phyloP scores from a whole-genome alignment of 177 flowering plant genomes.

The Vitis hybrid region DNA sequence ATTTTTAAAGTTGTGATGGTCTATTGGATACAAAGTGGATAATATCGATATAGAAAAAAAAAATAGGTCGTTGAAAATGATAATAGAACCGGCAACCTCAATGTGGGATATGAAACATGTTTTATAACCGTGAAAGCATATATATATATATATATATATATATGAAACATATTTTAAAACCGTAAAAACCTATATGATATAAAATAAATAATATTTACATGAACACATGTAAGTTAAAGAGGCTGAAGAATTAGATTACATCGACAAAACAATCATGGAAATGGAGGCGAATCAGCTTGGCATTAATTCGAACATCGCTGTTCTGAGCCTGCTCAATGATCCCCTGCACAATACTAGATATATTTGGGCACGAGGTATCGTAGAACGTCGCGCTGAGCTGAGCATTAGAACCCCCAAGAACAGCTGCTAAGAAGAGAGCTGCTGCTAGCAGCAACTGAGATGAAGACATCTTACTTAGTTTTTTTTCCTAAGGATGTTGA shows the following conservation, averaged over 20 bases:
- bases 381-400: conserved; percentile 23
- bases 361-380: conserved; percentile 19
- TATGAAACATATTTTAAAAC: neutral
- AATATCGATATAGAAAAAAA: too few relatives aligned
- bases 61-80: too few relatives aligned
- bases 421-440: conserved; percentile 4
- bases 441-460: neutral
- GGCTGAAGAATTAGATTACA: conserved; percentile 16
- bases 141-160: neutral
- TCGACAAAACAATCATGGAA: conserved; percentile 78
- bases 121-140: too few relatives aligned
- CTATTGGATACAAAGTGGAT: too few relatives aligned
- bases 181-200: too few relatives aligned
- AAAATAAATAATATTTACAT: too few relatives aligned
- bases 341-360: conserved; percentile 11
- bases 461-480: neutral
- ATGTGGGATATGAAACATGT: too few relatives aligned
- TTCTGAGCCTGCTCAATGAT: conserved; percentile 9
- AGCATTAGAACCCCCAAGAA: conserved; percentile 9
- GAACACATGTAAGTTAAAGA: neutral
- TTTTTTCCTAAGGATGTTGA: too few relatives aligned
- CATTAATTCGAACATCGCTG: neutral
- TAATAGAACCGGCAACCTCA: too few relatives aligned
- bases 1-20: too few relatives aligned
- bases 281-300: conserved; percentile 56